Evolutionary conservation across 139 green algal species (phyloP), one percentile per base, ranked within the genome.

Genomic region (Chlorella sp.): DNA sequence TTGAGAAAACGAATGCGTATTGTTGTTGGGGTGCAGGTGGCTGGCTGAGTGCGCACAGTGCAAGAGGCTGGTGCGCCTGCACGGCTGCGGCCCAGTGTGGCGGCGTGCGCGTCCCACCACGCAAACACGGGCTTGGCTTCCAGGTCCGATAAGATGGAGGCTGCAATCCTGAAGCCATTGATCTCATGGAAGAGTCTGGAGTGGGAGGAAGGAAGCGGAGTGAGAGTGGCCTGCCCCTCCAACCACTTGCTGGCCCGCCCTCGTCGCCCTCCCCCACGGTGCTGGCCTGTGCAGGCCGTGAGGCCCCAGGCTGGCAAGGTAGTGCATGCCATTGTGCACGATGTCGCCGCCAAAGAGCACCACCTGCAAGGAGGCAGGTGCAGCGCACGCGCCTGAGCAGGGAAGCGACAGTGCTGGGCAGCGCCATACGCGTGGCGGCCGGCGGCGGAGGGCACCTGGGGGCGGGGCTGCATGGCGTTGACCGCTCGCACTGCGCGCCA

Each of bases 301-400:
- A 75, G 27, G 2, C 69, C n/a, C 69, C 40, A 75, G 69, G 9
- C 29, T 8, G 0, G 14, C 11, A 53, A 75, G n/a, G n/a, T 42
- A 40, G 5, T 65, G 15, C 12, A 75, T 33, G 27, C 69, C 69
- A n/a, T 75, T 75, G 53, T 75, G 69, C 67, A 75, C 69, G 5
- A 75, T 40, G 29, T 75, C 69, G 33, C 69, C 69, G 9, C 38
- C 69, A 75, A 75, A 75, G 27, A 75, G 19, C 12, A 33, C 53
- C 27, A 75, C 53, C 51, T 56, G 62, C 25, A 5, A 11, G 25
- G 25, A 17, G 31, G 23, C 8, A 65, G 3, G 6, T 8, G 25
- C 14, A 25, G 25, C 35, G 12, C 23, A 27, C 53, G 53, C 53
- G 25, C 5, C 56, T 23, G 29, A 6, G 38, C 6, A 8, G 23